These are phyloP conservation scores for Fraxinus baroniana DNA, from an alignment of 305 asterid species.

Conservation along the genomic window DNA sequence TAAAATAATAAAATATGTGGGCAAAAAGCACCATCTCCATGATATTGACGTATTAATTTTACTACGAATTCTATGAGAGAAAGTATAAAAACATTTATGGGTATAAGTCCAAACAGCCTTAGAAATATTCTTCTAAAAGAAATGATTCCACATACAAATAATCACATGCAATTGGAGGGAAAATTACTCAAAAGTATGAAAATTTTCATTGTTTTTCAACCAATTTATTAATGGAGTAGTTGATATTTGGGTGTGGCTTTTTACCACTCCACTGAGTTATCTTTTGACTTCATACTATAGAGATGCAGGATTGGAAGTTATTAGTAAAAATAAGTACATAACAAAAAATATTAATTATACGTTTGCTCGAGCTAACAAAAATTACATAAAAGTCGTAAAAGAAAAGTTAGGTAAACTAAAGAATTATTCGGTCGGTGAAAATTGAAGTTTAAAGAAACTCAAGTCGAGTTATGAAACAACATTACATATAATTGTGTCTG, in stretches of 20 bases:
- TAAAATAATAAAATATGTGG: background rate
- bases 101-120: constrained; percentile 3
- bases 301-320: background rate
- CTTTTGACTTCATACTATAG: background rate
- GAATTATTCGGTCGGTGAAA: background rate
- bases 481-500: background rate
- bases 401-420: background rate
- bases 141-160: constrained; percentile 5
- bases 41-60: background rate
- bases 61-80: background rate
- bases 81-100: background rate
- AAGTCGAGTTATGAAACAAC: background rate
- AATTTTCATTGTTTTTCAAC: background rate
- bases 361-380: background rate
- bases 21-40: background rate
- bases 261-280: background rate
- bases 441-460: background rate
- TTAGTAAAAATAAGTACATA: no score
- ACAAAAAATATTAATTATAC: no score
- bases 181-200: background rate
- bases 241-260: background rate
- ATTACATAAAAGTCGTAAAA: background rate
- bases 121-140: background rate
- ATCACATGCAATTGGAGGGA: constrained; percentile 6
- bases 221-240: background rate